Base-by-base conservation (phyloP, 306 rosid species). In the Elaeagnus macrophylla region DNA sequence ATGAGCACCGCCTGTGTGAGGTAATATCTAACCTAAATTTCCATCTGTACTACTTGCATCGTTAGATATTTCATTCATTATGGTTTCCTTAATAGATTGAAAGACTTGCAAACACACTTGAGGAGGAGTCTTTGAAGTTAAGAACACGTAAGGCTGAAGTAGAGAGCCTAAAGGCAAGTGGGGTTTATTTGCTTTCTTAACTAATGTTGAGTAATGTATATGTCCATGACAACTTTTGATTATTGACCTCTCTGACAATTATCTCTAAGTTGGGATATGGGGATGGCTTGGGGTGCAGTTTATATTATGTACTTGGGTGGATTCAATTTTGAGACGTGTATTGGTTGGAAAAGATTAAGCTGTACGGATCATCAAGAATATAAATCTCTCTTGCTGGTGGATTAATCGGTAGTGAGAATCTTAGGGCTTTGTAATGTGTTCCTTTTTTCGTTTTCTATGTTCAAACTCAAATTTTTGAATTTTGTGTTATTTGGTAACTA, bases 1-100 rank as follows among this genome's bases (percentile, higher is more conserved):
- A 86, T 61, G 83, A 83, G 74, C 74, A 73, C 60, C 91, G 94
- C 15, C 85, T 73, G 59, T 38, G 45, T 51, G 79, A 84, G 83
- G 97, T 91, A 68, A n/a, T 37, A 32, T 50, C 56, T 16, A 37
- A 19, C 44, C 25, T 5, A 53, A 35, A 51, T 17, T 57, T 43
- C 16, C 58, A 12, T 14, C 5, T 20, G 18, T 60, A 10, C 36
- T 56, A n/a, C 39, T 48, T 8, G 38, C 32, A 25, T 66, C 56
- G 17, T 48, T 38, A 14, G 9, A 42, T 51, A 44, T 25, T 16
- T 64, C 18, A 48, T 37, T 32, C 25, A 19, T 48, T 68, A 59
- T 64, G 48, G 16, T 15, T 72, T 51, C 50, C 72, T 50, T 58
- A 44, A 20, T 81, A 86, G 97, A 86, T 86, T 70, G 80, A 77